phyloP scores from a whole-genome alignment of 2,329 filamentous ascomycete species.

The Exophiala sp. region DNA sequence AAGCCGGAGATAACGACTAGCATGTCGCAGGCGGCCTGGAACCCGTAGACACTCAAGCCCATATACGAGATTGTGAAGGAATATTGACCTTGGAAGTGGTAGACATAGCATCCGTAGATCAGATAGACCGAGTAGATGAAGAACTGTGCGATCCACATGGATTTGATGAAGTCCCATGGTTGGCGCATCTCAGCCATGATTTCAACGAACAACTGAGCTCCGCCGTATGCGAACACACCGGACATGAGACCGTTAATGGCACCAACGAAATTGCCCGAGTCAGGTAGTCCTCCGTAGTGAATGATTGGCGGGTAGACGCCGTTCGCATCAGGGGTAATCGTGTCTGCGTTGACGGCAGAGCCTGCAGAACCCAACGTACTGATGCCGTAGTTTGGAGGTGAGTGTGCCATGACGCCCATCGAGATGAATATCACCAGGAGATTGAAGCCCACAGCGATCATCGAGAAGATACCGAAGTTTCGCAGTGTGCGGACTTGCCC shows the following conservation, averaged over 20 bases:
- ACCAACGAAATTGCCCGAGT: constrained; percentile 23
- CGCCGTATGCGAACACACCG: constrained; percentile 32
- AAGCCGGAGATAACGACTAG: constrained; percentile 32
- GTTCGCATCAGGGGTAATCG: constrained; percentile 28
- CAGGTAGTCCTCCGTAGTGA: constrained; percentile 26
- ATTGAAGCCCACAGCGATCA: constrained; percentile 31
- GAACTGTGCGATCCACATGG: constrained; percentile 22
- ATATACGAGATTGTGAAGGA: constrained; percentile 20
- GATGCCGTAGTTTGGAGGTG: constrained; percentile 31
- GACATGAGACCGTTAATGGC: constrained; percentile 32
- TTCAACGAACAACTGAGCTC: constrained; percentile 32
- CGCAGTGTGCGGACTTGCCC: constrained; percentile 32
- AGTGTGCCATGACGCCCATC: constrained; percentile 32
- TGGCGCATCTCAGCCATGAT: constrained; percentile 34
- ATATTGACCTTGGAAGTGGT: constrained; percentile 28
- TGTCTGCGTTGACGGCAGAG: constrained; percentile 25
- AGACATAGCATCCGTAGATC: constrained; percentile 27
- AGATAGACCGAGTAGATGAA: constrained; percentile 26
- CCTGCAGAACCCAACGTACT: constrained; percentile 30
- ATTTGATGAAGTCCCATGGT: constrained; percentile 26
- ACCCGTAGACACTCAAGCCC: constrained; percentile 34
- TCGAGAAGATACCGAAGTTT: constrained; percentile 30
- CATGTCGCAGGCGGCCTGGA: constrained; percentile 34
- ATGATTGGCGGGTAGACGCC: constrained; percentile 26
- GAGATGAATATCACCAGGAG: constrained; percentile 32